Percentiles rank a stretch among this genome's conserved stretches.
These are phyloP conservation scores for Lepidium aucheri DNA, from an alignment of 345 rosid species.

Conservation along the genomic window DNA sequence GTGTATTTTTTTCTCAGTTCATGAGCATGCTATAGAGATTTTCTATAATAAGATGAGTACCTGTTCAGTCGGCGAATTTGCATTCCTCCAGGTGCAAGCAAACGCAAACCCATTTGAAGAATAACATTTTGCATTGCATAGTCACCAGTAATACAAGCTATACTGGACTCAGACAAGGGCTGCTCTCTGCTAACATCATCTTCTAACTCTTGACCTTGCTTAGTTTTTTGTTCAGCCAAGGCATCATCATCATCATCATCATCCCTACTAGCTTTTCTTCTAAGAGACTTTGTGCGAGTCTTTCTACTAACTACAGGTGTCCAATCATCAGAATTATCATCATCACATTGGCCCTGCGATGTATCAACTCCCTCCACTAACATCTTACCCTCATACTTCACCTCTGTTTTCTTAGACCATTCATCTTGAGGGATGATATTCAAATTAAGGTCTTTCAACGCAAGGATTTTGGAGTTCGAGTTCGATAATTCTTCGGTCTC, in stretches of 20 bases:
- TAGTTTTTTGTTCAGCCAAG: constrained; percentile 48
- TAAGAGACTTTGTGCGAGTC: constrained; percentile 70
- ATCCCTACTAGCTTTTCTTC: constrained; percentile 69
- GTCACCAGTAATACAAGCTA: constrained; percentile 89
- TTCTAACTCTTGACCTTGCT: constrained; percentile 32
- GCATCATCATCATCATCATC: constrained; percentile 42
- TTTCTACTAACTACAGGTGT: constrained; percentile 86
- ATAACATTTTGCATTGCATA: constrained; percentile 97
- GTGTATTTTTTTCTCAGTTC: neutral
- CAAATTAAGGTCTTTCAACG: constrained; percentile 58
- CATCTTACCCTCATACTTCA: constrained; percentile 73
- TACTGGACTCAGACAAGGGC: constrained; percentile 85
- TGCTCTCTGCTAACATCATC: constrained; percentile 75
- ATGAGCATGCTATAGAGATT: neutral
- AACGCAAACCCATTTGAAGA: constrained; percentile 90
- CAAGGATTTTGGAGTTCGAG: constrained; percentile 54
- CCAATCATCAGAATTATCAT: constrained; percentile 64
- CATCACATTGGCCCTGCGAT: constrained; percentile 47
- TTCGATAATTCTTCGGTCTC: constrained; percentile 38
- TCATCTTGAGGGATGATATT: constrained; percentile 12
- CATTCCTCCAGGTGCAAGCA: constrained; percentile 84
- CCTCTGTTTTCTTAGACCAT: constrained; percentile 42
- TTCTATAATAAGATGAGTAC: constrained; percentile 23
- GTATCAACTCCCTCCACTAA: constrained; percentile 85
- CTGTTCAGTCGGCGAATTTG: constrained; percentile 88